These are phyloP conservation scores for Aquilaria yunnanensis DNA, from an alignment of 345 rosid species.

Conservation along the genomic window DNA sequence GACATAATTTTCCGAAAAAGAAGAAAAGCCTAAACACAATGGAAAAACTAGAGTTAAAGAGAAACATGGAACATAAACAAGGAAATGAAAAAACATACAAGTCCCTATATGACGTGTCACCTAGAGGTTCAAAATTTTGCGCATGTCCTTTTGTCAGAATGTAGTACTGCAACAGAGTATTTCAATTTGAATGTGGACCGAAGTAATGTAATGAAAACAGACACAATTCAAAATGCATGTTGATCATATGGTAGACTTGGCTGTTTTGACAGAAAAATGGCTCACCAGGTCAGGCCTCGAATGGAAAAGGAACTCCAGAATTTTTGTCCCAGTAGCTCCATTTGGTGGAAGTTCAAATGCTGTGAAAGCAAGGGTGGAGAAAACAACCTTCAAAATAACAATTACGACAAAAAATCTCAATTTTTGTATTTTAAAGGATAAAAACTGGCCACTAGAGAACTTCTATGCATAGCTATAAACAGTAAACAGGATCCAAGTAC, in stretches of 20 bases:
- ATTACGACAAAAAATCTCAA: too few relatives aligned
- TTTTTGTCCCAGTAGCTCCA: slow-evolving; percentile 85
- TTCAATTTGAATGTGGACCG: too few relatives aligned
- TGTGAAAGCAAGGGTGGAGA: slow-evolving; percentile 90
- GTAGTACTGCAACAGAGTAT: too few relatives aligned
- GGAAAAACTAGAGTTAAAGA: too few relatives aligned
- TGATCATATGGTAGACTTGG: too few relatives aligned
- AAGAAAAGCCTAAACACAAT: too few relatives aligned
- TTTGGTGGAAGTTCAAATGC: slow-evolving; percentile 99
- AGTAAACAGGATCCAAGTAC: background rate
- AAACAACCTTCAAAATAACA: slow-evolving; percentile 57
- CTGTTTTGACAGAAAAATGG: background rate
- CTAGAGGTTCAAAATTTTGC: too few relatives aligned
- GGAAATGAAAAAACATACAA: slow-evolving; percentile 3
- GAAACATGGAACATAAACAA: slow-evolving; percentile 1
- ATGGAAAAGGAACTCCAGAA: slow-evolving; percentile 86
- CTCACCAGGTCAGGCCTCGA: slow-evolving; percentile 88
- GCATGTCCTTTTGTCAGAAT: too few relatives aligned
- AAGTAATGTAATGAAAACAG: background rate
- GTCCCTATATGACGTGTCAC: too few relatives aligned
- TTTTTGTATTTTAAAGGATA: too few relatives aligned
- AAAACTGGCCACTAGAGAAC: background rate
- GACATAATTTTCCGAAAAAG: too few relatives aligned
- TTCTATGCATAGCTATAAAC: background rate
- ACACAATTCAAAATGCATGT: background rate